A percentile compares a stretch with the other conserved stretches of the same genome.
These are phyloP conservation scores for Pichia sp. DNA, from an alignment of 1,139 yeast genomes.

Conservation along the genomic window DNA sequence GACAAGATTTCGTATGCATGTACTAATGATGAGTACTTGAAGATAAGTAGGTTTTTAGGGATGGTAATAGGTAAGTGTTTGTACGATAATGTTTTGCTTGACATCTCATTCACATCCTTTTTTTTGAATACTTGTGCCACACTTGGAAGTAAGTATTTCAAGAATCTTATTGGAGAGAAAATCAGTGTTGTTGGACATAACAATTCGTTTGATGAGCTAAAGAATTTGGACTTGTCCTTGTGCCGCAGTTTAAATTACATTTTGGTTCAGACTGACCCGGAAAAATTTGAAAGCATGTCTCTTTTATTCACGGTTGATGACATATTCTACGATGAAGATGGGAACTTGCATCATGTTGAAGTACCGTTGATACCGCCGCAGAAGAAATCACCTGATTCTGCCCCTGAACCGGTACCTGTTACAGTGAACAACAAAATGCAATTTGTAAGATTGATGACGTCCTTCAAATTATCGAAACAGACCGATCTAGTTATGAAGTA, in stretches of 20 bases:
- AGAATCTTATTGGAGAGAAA: constrained; percentile 17
- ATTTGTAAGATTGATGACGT: constrained; percentile 74
- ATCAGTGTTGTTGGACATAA: constrained; percentile 33
- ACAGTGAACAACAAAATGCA: constrained; percentile 59
- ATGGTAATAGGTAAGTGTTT: constrained; percentile 83
- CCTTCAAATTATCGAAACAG: constrained; percentile 68
- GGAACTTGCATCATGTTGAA: constrained; percentile 32
- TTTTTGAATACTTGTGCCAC: constrained; percentile 50
- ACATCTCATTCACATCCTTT: constrained; percentile 81
- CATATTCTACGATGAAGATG: constrained; percentile 31
- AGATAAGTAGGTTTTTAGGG: constrained; percentile 58
- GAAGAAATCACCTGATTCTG: not conserved
- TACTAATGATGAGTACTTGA: constrained; percentile 19
- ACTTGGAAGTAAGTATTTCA: constrained; percentile 41
- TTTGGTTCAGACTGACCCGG: constrained; percentile 46
- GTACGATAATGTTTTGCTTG: constrained; percentile 78
- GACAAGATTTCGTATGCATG: constrained; percentile 12
- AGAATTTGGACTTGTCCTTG: constrained; percentile 63
- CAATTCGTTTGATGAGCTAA: constrained; percentile 74
- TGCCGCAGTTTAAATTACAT: constrained; percentile 64
- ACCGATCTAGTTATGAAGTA: constrained; percentile 54
- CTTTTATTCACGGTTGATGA: constrained; percentile 63
- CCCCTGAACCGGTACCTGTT: constrained; percentile 40
- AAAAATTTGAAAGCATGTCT: constrained; percentile 54
- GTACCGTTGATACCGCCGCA: constrained; percentile 51